phyloP scores from a whole-genome alignment of 2,329 filamentous ascomycete genomes.

The Alternaria gaisen region DNA sequence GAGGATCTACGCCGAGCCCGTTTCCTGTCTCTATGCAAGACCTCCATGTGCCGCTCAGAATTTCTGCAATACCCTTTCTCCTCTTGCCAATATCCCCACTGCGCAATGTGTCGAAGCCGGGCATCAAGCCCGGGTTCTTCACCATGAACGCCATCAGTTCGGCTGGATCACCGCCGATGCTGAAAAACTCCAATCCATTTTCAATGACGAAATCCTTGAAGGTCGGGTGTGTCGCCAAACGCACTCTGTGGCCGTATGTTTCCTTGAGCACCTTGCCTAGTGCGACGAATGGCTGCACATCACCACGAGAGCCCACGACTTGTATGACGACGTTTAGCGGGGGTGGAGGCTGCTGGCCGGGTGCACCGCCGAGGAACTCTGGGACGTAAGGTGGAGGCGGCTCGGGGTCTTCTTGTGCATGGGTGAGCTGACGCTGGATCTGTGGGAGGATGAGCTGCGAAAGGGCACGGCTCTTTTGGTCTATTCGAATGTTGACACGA shows the following conservation, averaged over 20 bases:
- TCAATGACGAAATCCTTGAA: conserved; percentile 61
- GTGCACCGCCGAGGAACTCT: conserved; percentile 72
- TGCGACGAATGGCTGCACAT: conserved; percentile 62
- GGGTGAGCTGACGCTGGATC: conserved; percentile 49
- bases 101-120: conserved; percentile 77
- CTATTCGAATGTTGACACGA: conserved; percentile 53
- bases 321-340: conserved; percentile 60
- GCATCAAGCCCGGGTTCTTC: conserved; percentile 86
- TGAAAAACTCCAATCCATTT: conserved; percentile 62
- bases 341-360: conserved; percentile 63
- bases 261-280: conserved; percentile 60
- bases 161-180: conserved; percentile 60
- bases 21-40: conserved; percentile 84
- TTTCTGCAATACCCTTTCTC: conserved; percentile 77
- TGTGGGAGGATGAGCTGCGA: conserved; percentile 51
- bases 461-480: conserved; percentile 48
- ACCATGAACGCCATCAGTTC: conserved; percentile 81
- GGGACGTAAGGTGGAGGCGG: conserved; percentile 76
- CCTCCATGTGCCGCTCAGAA: conserved; percentile 85
- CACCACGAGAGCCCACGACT: conserved; percentile 59
- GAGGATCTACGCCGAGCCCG: conserved; percentile 62
- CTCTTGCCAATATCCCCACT: conserved; percentile 80
- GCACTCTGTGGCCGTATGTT: conserved; percentile 58
- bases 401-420: conserved; percentile 60
- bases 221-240: conserved; percentile 59